Conservation (phyloP, 805 yeast species). For the Lipomyces oligophaga region DNA sequence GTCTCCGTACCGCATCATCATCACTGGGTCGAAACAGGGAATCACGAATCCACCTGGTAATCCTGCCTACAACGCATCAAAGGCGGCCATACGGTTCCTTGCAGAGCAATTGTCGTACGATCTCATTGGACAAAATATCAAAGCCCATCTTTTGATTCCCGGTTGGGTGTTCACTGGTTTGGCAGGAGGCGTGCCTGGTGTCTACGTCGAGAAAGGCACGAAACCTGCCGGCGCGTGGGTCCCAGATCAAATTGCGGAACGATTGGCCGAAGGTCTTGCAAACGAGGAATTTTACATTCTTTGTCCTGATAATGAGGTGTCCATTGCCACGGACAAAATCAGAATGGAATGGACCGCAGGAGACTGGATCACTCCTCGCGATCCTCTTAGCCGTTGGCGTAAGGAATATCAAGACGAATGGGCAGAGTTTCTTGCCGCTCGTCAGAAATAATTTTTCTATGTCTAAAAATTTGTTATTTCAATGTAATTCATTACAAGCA, state of each 20-base stretch:
- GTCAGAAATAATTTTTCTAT: constrained; percentile 2
- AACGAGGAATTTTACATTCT: constrained; percentile 30
- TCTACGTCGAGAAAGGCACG: constrained; percentile 6
- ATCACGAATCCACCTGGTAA: constrained; percentile 48
- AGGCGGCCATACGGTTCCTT: constrained; percentile 51
- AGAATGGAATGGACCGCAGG: constrained; percentile 31
- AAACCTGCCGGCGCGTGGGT: constrained; percentile 35
- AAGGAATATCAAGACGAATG: constrained; percentile 25
- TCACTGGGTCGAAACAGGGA: constrained; percentile 36
- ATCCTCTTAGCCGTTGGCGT: constrained; percentile 33
- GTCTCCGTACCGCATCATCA: constrained; percentile 23
- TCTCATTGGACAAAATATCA: constrained; percentile 25
- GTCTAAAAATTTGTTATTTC: not conserved
- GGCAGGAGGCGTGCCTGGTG: constrained; percentile 25
- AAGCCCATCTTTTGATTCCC: constrained; percentile 32
- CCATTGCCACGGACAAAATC: constrained; percentile 28
- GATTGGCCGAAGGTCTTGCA: constrained; percentile 27
- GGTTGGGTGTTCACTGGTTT: constrained; percentile 35
- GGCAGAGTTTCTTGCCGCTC: constrained; percentile 19
- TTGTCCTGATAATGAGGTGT: constrained; percentile 34
- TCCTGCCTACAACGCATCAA: constrained; percentile 54
- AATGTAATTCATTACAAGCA: too few species aligned
- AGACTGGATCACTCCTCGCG: constrained; percentile 28
- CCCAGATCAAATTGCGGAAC: constrained; percentile 33
- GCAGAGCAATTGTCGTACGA: constrained; percentile 34